Evolutionary conservation across 495 filamentous ascomycete genomes (phyloP).

Genomic region (Penicillium riverlandense): DNA sequence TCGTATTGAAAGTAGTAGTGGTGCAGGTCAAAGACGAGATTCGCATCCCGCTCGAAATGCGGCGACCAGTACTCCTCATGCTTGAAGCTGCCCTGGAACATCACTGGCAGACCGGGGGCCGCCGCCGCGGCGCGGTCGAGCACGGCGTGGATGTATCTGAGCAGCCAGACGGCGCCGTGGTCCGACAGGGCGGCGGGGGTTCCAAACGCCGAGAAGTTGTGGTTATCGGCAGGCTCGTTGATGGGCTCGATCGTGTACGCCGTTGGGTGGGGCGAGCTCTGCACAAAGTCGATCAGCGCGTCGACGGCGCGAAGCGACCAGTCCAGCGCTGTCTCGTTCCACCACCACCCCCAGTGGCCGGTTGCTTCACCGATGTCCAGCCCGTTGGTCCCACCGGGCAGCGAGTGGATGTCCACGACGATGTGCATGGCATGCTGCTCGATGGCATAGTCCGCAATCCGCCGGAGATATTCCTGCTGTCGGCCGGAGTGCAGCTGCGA

Average conservation of each 20-base stretch:
- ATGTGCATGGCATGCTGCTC: conserved; percentile 23
- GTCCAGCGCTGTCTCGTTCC: conserved; percentile 17
- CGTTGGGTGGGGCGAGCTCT: conserved; percentile 14
- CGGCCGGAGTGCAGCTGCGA: conserved; percentile 23
- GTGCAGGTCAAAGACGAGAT: conserved; percentile 26
- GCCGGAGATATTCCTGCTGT: conserved; percentile 16
- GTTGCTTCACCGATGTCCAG: conserved; percentile 22
- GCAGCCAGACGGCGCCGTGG: conserved; percentile 17
- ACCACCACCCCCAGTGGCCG: conserved; percentile 22
- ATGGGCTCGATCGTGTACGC: conserved; percentile 21
- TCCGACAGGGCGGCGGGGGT: conserved; percentile 22
- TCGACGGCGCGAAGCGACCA: conserved; percentile 23
- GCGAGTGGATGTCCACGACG: conserved; percentile 23
- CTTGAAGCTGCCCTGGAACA: conserved; percentile 25
- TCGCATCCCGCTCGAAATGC: conserved; percentile 9
- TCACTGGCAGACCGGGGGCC: conserved; percentile 17
- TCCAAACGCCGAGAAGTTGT: conserved; percentile 18
- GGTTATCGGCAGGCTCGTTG: conserved; percentile 24
- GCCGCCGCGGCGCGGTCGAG: conserved; percentile 10
- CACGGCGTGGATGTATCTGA: conserved; percentile 19
- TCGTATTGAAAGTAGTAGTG: conserved; percentile 22
- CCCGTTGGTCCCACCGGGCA: conserved; percentile 23
- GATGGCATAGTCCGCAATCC: conserved; percentile 22
- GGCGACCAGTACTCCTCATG: conserved; percentile 15
- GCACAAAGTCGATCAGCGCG: conserved; percentile 16